These are phyloP conservation scores for Proliferodiscus dingleyae DNA, from an alignment of 2,329 filamentous ascomycete genomes.

Conservation along the genomic window DNA sequence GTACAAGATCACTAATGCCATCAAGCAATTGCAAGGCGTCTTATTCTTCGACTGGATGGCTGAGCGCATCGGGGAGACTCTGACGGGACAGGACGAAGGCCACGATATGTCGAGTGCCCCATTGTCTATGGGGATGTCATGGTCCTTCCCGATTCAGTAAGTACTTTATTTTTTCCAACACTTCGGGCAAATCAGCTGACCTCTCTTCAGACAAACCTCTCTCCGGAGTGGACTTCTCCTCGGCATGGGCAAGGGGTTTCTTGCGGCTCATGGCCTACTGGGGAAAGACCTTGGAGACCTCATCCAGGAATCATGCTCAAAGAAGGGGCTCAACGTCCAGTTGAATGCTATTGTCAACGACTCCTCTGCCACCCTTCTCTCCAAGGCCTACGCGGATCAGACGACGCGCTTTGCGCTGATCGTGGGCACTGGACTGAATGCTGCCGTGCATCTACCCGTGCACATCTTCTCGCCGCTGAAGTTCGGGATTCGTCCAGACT, in stretches of 20 bases:
- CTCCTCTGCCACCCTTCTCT: conserved; percentile 60
- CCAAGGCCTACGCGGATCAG: conserved; percentile 52
- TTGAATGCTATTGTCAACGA: conserved; percentile 63
- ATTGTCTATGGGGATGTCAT: conserved; percentile 57
- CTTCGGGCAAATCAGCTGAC: conserved; percentile 24
- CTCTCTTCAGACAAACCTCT: conserved; percentile 56
- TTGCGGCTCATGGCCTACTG: conserved; percentile 51
- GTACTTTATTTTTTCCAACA: conserved; percentile 28
- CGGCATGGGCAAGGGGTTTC: conserved; percentile 63
- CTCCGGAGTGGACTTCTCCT: conserved; percentile 53
- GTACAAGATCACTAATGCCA: conserved; percentile 50
- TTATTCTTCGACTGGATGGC: conserved; percentile 68
- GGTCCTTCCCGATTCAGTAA: conserved; percentile 68
- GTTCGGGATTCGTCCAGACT: conserved; percentile 49
- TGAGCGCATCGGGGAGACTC: conserved; percentile 51
- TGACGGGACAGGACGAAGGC: conserved; percentile 40
- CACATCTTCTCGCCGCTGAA: conserved; percentile 49
- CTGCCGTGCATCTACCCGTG: conserved; percentile 59
- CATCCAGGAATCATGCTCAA: conserved; percentile 48
- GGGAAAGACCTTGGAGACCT: conserved; percentile 57
- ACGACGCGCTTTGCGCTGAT: conserved; percentile 61
- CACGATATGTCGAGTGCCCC: conserved; percentile 34
- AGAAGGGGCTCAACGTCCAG: conserved; percentile 44
- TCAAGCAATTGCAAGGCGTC: conserved; percentile 54
- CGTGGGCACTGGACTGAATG: conserved; percentile 63